Conservation (phyloP, 306 rosid species). For the Nissolia schottii region DNA sequence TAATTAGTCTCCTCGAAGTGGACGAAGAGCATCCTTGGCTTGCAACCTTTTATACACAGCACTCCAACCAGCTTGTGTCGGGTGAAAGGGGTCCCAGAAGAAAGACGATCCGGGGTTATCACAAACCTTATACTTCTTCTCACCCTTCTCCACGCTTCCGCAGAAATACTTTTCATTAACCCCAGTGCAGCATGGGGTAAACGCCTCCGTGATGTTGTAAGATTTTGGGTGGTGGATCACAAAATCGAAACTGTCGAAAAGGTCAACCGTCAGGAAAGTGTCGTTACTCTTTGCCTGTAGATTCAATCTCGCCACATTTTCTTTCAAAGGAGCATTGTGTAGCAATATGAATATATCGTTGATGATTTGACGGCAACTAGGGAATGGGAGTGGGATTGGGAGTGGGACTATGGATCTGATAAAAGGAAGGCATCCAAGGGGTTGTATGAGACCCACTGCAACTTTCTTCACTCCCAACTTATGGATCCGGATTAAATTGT, state of each 20-base stretch:
- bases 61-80: constrained; percentile 71
- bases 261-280: constrained; percentile 42
- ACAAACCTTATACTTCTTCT: constrained; percentile 50
- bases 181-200: constrained; percentile 68
- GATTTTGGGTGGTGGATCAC: constrained; percentile 23
- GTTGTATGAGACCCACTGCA: constrained; percentile 50
- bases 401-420: constrained; percentile 31
- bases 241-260: constrained; percentile 42
- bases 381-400: too few species aligned
- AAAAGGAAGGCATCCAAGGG: constrained; percentile 62
- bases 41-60: constrained; percentile 41
- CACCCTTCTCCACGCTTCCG: constrained; percentile 46
- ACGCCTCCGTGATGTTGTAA: constrained; percentile 36
- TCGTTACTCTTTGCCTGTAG: constrained; percentile 21
- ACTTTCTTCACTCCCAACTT: constrained; percentile 56
- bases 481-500: constrained; percentile 47
- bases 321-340: constrained; percentile 44
- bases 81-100: constrained; percentile 73
- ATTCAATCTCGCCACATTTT: constrained; percentile 51
- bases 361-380: too few species aligned
- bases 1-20: not conserved
- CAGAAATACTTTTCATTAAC: constrained; percentile 34
- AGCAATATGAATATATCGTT: too few species aligned
- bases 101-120: constrained; percentile 46
- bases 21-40: not conserved